Base-by-base conservation (phyloP, 768 basidiomycete species). In the Dioszegia aurantiaca region DNA sequence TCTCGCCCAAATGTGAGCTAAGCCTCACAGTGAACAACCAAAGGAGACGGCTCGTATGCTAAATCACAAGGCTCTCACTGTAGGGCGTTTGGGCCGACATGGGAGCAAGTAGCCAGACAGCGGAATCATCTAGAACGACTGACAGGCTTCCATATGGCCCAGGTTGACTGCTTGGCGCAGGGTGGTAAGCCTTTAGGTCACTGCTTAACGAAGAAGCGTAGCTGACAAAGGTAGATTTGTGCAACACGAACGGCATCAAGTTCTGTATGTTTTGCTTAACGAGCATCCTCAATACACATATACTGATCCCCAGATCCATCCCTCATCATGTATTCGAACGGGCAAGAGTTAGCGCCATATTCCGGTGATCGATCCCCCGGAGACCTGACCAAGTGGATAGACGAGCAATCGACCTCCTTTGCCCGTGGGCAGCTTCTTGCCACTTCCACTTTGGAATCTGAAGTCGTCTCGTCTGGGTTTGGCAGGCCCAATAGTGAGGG, bases 91-190 rank as follows among this genome's bases (percentile, higher is more conserved):
- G 85, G 84, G 10, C 87, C 91, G 0, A 90, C 86, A 26, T 95
- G 92, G 90, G 80, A 84, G 41, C 77, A 84, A 46, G 79, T 94
- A 6, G 76, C 74, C 0, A 67, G 70, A 26, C 77, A 79, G 68
- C 59, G 82, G 80, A 58, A 71, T 62, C 36, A 76, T 76, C 75
- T 83, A 77, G 64, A 72, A 64, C 74, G 79, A 8, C 81, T 74
- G 21, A 64, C 73, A 21, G 77, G 78, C 4, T 78, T 93, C 8
- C 81, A 82, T 43, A 80, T 93, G 53, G 90, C 87, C 0, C 89
- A 91, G 68, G 86, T 92, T 17, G 84, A 91, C 70, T 92, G 90
- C 62, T 80, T 85, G 2, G 81, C 86, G 9, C 78, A 87, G 68
- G 89, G 88, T 69, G 89, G 89, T 85, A 62, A 61, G 87, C 79